Conservation (phyloP, 805 yeast species). For the Lachancea fermentati region DNA sequence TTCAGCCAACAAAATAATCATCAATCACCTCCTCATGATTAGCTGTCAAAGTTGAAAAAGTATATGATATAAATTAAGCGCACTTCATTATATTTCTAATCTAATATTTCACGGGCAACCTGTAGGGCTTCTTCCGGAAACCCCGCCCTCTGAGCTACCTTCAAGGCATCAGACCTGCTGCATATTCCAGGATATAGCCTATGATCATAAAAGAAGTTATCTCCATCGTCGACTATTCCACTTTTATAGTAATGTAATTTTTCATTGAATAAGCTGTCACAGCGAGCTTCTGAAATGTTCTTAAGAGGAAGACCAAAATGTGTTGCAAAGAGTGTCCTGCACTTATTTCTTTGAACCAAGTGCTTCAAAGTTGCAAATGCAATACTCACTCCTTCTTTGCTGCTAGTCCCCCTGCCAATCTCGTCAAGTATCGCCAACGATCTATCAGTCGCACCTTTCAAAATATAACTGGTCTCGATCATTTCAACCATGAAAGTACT, state of each 20-base stretch:
- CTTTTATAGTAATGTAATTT: slow-evolving; percentile 20
- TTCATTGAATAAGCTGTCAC: slow-evolving; percentile 18
- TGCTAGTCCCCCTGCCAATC: slow-evolving; percentile 86
- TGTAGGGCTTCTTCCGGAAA: slow-evolving; percentile 57
- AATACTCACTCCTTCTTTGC: slow-evolving; percentile 76
- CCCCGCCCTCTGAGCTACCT: slow-evolving; percentile 74
- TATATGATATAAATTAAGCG: not conserved
- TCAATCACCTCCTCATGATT: not conserved
- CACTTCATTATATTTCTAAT: not conserved
- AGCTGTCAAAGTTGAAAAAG: not conserved
- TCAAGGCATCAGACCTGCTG: slow-evolving; percentile 66
- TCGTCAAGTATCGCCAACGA: slow-evolving; percentile 83
- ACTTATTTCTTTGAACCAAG: slow-evolving; percentile 47
- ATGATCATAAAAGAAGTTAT: slow-evolving; percentile 41
- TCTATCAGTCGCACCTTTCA: slow-evolving; percentile 55
- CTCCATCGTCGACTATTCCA: slow-evolving; percentile 23
- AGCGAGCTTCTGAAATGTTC: slow-evolving; percentile 33
- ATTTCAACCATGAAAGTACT: slow-evolving; percentile 94
- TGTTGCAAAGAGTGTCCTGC: slow-evolving; percentile 83
- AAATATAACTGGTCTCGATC: slow-evolving; percentile 72
- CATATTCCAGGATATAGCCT: slow-evolving; percentile 61
- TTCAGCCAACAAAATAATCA: slow-evolving; percentile 10
- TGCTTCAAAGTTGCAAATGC: slow-evolving; percentile 71
- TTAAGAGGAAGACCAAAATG: slow-evolving; percentile 63
- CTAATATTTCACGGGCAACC: slow-evolving; percentile 37